Base-by-base conservation (phyloP, 331 rosid species). In the Cydonia oblonga region DNA sequence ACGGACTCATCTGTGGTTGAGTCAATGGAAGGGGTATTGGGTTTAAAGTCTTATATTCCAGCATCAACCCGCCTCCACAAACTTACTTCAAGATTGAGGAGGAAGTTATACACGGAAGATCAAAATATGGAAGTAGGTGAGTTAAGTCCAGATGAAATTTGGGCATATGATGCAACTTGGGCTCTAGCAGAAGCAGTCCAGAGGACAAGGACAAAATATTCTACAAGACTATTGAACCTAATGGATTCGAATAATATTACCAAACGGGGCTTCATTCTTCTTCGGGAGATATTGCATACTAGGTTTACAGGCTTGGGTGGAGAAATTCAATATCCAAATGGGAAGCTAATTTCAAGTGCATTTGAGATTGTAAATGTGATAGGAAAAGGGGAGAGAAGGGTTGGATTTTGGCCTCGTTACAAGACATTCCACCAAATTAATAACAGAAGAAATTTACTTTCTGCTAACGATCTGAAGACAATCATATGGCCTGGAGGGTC, bases 401-500 rank as follows among this genome's bases (percentile, higher is more conserved):
- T 78, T 22, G 82, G 78, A 40, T 29, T 66, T 51, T 72, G 77
- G 82, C n/a, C 9, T 20, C 0, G 14, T 46, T 19, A 20, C 53
- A 52, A 23, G 12, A 25, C 5, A 2, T 10, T 1, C 28, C 26
- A 11, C 5, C n/a, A 25, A 3, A 24, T 65, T 4, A 12, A 6
- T 22, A 65, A 22, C 20, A 23, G 30, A 3, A 71, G 66, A 26
- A 52, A 30, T 18, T 7, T 44, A 30, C n/a, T 66, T 53, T 65
- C 73, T 8, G 18, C 16, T 7, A 29, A 58, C 6, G 16, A 72
- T 71, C 35, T 65, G 18, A 73, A 78, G 40, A 25, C 74, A 6
- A 16, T 78, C 28, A 59, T 66, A 66, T 72, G 78, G 82, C 78
- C 74, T 7, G 82, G 78, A 28, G 74, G 82, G 49, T 44, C 78